phyloP scores from a whole-genome alignment of 306 rosid species.

The Quercus alba region DNA sequence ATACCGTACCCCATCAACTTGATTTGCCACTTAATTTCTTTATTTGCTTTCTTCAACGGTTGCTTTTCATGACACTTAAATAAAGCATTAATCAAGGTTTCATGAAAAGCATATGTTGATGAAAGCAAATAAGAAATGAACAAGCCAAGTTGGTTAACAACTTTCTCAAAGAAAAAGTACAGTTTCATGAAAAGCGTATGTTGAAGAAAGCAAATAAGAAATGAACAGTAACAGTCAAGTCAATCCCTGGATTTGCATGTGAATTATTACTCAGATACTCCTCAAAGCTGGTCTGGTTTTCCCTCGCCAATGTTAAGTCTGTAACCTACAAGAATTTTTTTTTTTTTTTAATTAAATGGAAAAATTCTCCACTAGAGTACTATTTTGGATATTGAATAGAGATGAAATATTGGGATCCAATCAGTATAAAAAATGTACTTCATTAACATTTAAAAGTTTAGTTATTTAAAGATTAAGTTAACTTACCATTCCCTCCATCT shows the following conservation, averaged over 20 bases:
- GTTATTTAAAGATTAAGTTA: background rate
- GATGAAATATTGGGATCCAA: background rate
- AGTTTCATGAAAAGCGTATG: too few relatives aligned
- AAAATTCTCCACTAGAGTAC: background rate
- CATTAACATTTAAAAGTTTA: background rate
- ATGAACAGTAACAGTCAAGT: too few relatives aligned
- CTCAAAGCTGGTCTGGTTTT: conserved; percentile 64
- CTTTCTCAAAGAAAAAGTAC: too few relatives aligned
- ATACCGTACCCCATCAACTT: too few relatives aligned
- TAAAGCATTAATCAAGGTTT: too few relatives aligned
- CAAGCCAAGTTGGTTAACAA: too few relatives aligned
- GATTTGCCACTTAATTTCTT: too few relatives aligned
- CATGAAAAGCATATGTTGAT: too few relatives aligned
- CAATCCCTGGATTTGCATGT: conserved; percentile 63
- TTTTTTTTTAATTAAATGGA: background rate
- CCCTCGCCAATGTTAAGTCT: conserved; percentile 74
- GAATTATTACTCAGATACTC: conserved; percentile 48
- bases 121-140: too few relatives aligned
- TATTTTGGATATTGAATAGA: background rate
- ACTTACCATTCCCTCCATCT: conserved; percentile 97
- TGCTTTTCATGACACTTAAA: too few relatives aligned
- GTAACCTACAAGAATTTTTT: conserved; percentile 40
- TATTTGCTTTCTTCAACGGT: too few relatives aligned
- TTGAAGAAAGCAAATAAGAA: too few relatives aligned
- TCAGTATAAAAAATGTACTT: background rate